Evolutionary conservation across 164 flowering plant species (phyloP).

Genomic region (Vitis rotundifolia): DNA sequence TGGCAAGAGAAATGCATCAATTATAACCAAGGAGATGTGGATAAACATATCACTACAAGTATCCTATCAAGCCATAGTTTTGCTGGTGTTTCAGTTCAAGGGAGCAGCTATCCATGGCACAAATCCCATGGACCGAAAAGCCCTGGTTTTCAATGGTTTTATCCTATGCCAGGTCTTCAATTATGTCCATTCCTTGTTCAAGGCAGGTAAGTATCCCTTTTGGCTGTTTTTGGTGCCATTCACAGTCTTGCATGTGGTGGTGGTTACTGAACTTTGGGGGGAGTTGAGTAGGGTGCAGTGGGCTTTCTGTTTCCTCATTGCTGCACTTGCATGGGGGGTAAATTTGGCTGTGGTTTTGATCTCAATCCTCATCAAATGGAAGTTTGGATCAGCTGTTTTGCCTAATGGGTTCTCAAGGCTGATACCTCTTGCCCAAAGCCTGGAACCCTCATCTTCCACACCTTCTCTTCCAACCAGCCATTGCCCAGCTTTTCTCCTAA

Average conservation of each 20-base stretch:
- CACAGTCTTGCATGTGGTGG: constrained; percentile 10
- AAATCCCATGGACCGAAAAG: not conserved
- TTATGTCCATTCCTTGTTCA: constrained; percentile 9
- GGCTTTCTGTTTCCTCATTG: constrained; percentile 15
- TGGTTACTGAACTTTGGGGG: constrained; percentile 1
- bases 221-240: constrained; percentile 7
- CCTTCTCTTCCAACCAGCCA: too few species aligned
- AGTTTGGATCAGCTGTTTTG: too few species aligned
- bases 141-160: constrained; percentile 21
- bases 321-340: constrained; percentile 7
- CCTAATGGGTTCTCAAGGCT: too few species aligned
- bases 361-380: not conserved
- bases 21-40: constrained; percentile 18
- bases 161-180: constrained; percentile 23
- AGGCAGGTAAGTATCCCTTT: constrained; percentile 8
- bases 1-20: not conserved
- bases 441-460: too few species aligned
- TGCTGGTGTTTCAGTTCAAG: constrained; percentile 7
- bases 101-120: not conserved
- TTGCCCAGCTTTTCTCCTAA: too few species aligned
- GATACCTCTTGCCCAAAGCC: too few species aligned
- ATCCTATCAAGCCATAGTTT: constrained; percentile 10
- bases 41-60: constrained; percentile 20
- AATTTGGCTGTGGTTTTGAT: constrained; percentile 6
- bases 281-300: constrained; percentile 16